phyloP scores from a whole-genome alignment of 805 yeast genomes.

The Brettanomyces anomalus region DNA sequence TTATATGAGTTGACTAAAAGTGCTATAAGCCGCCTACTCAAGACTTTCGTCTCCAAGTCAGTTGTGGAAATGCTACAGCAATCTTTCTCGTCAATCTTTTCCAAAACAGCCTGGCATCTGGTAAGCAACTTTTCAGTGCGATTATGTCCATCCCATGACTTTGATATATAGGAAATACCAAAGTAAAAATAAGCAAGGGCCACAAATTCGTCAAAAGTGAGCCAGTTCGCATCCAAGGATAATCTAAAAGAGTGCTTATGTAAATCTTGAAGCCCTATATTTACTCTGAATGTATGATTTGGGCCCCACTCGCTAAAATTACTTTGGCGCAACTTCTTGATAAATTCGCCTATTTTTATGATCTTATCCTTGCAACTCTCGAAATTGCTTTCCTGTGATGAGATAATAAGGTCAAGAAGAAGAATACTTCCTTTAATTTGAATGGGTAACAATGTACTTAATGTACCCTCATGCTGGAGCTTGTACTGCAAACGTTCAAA shows the following conservation, averaged over 20 bases:
- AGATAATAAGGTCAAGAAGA: constrained; percentile 20
- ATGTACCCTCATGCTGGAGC: background rate
- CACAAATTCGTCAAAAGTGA: constrained; percentile 34
- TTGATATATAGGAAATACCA: constrained; percentile 31
- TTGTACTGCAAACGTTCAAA: constrained; percentile 11
- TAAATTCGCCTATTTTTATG: constrained; percentile 16
- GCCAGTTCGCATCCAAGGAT: constrained; percentile 29
- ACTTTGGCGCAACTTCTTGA: constrained; percentile 16
- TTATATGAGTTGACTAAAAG: constrained; percentile 28
- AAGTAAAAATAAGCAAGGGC: constrained; percentile 32
- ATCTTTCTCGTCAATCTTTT: background rate
- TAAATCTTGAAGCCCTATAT: background rate
- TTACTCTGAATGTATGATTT: constrained; percentile 6
- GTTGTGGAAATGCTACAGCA: background rate
- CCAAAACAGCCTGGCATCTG: constrained; percentile 17
- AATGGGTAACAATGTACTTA: constrained; percentile 11
- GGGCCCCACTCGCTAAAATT: background rate
- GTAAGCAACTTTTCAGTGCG: constrained; percentile 30
- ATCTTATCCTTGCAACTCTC: constrained; percentile 19
- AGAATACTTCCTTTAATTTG: constrained; percentile 28
- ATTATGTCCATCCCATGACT: constrained; percentile 26
- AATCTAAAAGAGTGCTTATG: constrained; percentile 6
- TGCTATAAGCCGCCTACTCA: constrained; percentile 25
- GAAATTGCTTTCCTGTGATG: constrained; percentile 23
- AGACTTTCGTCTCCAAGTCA: constrained; percentile 17